These are phyloP conservation scores for Curvularia lunata DNA, from an alignment of 2,329 filamentous ascomycete genomes.

Conservation along the genomic window DNA sequence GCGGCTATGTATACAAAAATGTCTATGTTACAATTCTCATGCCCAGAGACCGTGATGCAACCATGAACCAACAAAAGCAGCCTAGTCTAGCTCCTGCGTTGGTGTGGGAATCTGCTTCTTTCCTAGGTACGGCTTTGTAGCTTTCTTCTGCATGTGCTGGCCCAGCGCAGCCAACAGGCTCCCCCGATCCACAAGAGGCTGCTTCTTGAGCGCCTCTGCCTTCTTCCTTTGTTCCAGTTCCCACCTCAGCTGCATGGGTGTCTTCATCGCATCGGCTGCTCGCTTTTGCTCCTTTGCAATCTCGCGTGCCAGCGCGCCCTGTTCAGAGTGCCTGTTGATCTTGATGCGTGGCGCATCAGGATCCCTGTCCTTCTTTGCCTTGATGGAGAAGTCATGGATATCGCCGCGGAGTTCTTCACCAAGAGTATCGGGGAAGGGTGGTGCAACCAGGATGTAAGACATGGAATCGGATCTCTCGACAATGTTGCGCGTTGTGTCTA, in stretches of 20 bases:
- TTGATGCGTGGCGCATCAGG: constrained; percentile 34
- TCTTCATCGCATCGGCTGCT: constrained; percentile 40
- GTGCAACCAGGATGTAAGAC: constrained; percentile 75
- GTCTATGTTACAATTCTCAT: constrained; percentile 24
- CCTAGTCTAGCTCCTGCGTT: constrained; percentile 21
- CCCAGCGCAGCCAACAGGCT: constrained; percentile 52
- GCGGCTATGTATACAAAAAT: constrained; percentile 31
- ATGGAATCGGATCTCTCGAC: constrained; percentile 65
- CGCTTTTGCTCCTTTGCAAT: constrained; percentile 30
- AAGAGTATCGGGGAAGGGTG: constrained; percentile 79
- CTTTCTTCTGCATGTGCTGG: constrained; percentile 47
- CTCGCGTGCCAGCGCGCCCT: constrained; percentile 31
- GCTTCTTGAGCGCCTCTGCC: constrained; percentile 22
- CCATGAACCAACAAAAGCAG: background rate
- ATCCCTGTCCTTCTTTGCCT: constrained; percentile 54
- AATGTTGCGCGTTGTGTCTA: constrained; percentile 77
- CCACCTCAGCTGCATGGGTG: constrained; percentile 44
- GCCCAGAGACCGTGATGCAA: background rate
- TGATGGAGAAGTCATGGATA: constrained; percentile 68
- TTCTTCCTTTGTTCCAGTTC: constrained; percentile 39
- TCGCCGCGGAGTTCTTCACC: constrained; percentile 83
- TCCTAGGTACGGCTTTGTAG: constrained; percentile 18
- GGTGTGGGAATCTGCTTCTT: constrained; percentile 20
- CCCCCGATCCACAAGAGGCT: constrained; percentile 39
- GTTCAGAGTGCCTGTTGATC: constrained; percentile 11